Conservation (phyloP, 345 rosid species). For the Hirschfeldia incana region DNA sequence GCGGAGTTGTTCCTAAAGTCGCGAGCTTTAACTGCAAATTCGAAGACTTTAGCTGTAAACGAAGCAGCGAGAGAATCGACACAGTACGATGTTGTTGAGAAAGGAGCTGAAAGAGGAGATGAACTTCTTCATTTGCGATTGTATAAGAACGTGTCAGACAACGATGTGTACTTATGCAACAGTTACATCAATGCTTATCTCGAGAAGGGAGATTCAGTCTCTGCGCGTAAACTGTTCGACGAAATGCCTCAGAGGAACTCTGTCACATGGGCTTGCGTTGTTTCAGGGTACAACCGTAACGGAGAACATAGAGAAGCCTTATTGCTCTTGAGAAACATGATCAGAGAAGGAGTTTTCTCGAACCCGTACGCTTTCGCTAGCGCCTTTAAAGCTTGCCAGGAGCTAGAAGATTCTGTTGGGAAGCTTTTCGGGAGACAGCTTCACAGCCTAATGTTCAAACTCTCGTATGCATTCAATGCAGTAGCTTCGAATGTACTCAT, state of each 20-base stretch:
- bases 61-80: conserved; percentile 57
- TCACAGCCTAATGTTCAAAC: conserved; percentile 67
- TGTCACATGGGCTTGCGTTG: conserved; percentile 79
- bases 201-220: conserved; percentile 46
- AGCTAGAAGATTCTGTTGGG: conserved; percentile 45
- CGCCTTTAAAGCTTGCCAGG: conserved; percentile 73
- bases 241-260: conserved; percentile 73
- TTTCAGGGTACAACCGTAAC: conserved; percentile 66
- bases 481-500: conserved; percentile 68
- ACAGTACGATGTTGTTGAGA: conserved; percentile 88
- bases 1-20: conserved; percentile 22
- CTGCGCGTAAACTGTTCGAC: conserved; percentile 64
- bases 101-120: conserved; percentile 77
- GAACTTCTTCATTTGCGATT: conserved; percentile 48
- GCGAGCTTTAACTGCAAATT: conserved; percentile 34
- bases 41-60: conserved; percentile 18
- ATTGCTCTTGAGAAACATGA: conserved; percentile 53
- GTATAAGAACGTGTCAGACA: conserved; percentile 52
- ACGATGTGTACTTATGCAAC: conserved; percentile 64
- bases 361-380: conserved; percentile 71
- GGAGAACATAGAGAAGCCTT: conserved; percentile 59
- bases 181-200: conserved; percentile 59
- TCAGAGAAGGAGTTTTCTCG: conserved; percentile 48
- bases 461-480: conserved; percentile 51
- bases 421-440: conserved; percentile 64